Conservation (phyloP, 257 asterid species). For the Oldenlandia corymbosa region DNA sequence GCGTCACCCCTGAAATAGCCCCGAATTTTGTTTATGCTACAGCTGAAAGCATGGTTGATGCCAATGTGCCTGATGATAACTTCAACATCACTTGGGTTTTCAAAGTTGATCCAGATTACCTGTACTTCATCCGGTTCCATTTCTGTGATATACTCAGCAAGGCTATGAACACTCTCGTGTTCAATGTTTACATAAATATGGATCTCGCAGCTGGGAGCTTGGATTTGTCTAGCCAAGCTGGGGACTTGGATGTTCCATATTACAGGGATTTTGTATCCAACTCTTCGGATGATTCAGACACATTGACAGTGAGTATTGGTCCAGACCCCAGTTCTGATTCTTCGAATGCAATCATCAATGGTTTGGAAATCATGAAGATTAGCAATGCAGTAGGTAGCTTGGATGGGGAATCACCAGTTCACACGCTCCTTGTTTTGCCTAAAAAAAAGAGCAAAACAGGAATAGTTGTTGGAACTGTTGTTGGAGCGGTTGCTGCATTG, state of each 20-base stretch:
- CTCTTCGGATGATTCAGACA: constrained; percentile 25
- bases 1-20: constrained; percentile 33
- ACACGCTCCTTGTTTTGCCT: constrained; percentile 26
- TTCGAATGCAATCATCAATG: constrained; percentile 37
- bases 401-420: constrained; percentile 33
- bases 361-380: constrained; percentile 45
- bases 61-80: constrained; percentile 31
- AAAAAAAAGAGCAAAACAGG: constrained; percentile 18
- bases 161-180: constrained; percentile 28
- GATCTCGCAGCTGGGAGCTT: constrained; percentile 28
- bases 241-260: constrained; percentile 32
- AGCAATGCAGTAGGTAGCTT: constrained; percentile 41
- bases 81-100: constrained; percentile 49
- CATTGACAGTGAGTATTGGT: constrained; percentile 39
- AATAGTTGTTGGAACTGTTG: constrained; percentile 25
- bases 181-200: constrained; percentile 31
- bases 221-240: constrained; percentile 31
- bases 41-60: constrained; percentile 45
- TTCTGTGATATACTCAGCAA: constrained; percentile 42
- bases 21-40: constrained; percentile 44
- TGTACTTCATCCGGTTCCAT: constrained; percentile 37
- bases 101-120: constrained; percentile 32
- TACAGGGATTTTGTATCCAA: constrained; percentile 36
- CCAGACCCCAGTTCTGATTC: constrained; percentile 25
- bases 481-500: constrained; percentile 32